Evolutionary conservation across 305 asterid species (phyloP).

Genomic region (Solanum chacoense): DNA sequence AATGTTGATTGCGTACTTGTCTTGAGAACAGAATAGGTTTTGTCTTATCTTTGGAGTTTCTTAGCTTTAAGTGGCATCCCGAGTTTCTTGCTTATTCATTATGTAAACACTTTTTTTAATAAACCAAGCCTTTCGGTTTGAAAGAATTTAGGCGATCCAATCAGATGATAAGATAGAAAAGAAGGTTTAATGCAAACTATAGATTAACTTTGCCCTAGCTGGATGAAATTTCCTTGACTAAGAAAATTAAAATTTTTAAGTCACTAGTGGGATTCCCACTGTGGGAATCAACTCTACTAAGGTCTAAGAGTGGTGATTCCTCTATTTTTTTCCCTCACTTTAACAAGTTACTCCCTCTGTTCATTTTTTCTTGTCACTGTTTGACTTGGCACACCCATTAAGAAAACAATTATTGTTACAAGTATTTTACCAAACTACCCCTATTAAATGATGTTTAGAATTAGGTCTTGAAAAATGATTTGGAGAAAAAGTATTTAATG

Average conservation of each 20-base stretch:
- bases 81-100: not conserved
- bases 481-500: not conserved
- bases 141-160: not conserved
- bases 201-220: not conserved
- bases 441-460: not conserved
- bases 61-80: not conserved
- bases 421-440: not conserved
- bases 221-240: not conserved
- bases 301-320: not conserved
- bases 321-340: not conserved
- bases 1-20: not conserved
- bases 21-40: not conserved
- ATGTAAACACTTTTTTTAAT: not conserved
- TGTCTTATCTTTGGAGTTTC: not conserved
- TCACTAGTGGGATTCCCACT: not conserved
- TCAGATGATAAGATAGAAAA: not conserved
- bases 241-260: not conserved
- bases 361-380: not conserved
- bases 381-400: not conserved
- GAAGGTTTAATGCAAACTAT: not conserved
- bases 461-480: not conserved
- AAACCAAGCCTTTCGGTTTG: not conserved
- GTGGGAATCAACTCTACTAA: not conserved
- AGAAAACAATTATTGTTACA: not conserved
- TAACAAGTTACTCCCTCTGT: not conserved